Evolutionary conservation across 2,329 filamentous ascomycete genomes (phyloP).

Genomic region (Clonostachys sp.): DNA sequence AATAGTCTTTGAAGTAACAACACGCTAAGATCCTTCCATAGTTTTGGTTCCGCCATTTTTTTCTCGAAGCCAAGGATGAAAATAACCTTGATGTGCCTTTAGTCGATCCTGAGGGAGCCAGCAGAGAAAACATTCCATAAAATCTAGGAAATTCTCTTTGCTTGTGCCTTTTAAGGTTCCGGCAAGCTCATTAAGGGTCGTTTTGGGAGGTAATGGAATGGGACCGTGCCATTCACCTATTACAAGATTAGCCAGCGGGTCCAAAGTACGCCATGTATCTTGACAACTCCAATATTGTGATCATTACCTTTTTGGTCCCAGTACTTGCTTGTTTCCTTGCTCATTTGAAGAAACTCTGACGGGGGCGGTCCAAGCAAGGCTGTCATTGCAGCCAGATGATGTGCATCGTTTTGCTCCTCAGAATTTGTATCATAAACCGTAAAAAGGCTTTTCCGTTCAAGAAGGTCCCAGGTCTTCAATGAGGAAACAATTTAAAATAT

Average conservation of each 20-base stretch:
- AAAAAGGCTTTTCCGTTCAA: slow-evolving; percentile 13
- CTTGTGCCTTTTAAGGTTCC: slow-evolving; percentile 6
- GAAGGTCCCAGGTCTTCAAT: slow-evolving; percentile 15
- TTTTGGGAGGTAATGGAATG: slow-evolving; percentile 11
- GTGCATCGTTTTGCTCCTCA: slow-evolving; percentile 13
- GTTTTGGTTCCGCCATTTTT: too few relatives aligned
- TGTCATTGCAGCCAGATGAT: slow-evolving; percentile 19
- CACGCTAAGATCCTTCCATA: too few relatives aligned
- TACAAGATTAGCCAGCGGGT: background rate
- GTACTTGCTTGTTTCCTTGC: slow-evolving; percentile 11
- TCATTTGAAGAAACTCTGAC: slow-evolving; percentile 11
- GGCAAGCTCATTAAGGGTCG: slow-evolving; percentile 8
- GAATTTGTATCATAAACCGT: slow-evolving; percentile 11
- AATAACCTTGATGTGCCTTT: background rate
- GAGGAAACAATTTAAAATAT: background rate
- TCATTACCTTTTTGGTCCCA: slow-evolving; percentile 15
- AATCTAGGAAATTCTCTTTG: slow-evolving; percentile 10
- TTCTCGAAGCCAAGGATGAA: too few relatives aligned
- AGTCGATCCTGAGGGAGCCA: slow-evolving; percentile 17
- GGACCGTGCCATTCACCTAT: slow-evolving; percentile 15
- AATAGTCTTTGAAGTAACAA: too few relatives aligned
- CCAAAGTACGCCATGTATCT: background rate
- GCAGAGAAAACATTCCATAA: slow-evolving; percentile 10
- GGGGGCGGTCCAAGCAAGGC: slow-evolving; percentile 19
- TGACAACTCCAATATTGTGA: background rate